Evolutionary conservation across 192 early-diverging fungal genomes (phyloP).

Genomic region (Gigaspora rosea): DNA sequence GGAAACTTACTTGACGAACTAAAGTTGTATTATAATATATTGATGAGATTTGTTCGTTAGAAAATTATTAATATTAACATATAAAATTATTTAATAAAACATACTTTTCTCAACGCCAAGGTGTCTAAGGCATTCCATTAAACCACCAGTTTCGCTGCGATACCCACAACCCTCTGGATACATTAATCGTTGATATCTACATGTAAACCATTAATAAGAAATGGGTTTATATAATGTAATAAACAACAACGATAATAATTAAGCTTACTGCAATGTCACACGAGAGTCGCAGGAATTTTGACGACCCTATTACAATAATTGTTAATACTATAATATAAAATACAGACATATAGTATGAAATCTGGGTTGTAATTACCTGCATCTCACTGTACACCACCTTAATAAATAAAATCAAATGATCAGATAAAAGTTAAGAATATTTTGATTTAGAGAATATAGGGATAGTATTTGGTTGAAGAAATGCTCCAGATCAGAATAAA

Average conservation of each 20-base stretch:
- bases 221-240: not conserved
- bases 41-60: not conserved
- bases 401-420: slow-evolving; percentile 1
- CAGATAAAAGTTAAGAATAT: slow-evolving; percentile 7
- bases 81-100: not conserved
- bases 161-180: slow-evolving; percentile 62
- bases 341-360: not conserved
- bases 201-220: not conserved
- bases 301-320: slow-evolving; percentile 41
- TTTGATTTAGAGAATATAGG: not conserved
- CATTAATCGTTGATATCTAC: slow-evolving; percentile 52
- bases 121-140: slow-evolving; percentile 57
- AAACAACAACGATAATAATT: not conserved
- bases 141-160: slow-evolving; percentile 61
- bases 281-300: slow-evolving; percentile 50
- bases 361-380: slow-evolving; percentile 44
- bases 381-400: slow-evolving; percentile 65
- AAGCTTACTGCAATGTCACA: slow-evolving; percentile 42
- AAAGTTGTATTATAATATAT: not conserved
- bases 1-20: slow-evolving; percentile 24
- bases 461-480: no score
- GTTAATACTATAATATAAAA: not conserved
- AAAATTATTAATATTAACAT: not conserved
- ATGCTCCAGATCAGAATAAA: no score
- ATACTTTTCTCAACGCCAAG: slow-evolving; percentile 61